Conservation (phyloP, 129 eudicot genomes). For the Lactuca sativa region DNA sequence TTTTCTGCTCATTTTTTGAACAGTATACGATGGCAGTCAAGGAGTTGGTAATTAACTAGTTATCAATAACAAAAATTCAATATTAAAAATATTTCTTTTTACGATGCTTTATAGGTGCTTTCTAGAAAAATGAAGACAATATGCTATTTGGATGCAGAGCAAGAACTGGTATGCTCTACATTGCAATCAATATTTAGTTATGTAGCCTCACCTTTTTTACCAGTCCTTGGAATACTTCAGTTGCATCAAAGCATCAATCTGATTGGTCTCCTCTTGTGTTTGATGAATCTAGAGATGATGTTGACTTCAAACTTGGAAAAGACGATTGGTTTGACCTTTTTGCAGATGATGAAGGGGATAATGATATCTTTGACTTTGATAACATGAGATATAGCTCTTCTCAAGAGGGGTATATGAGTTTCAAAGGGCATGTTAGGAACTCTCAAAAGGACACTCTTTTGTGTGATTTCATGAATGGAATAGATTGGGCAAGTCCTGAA, state of each 20-base stretch:
- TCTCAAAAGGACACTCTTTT: no score
- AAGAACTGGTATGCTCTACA: conserved; percentile 62
- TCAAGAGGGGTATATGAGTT: conserved; percentile 19
- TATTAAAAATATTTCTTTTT: no score
- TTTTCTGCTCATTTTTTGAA: not conserved
- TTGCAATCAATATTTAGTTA: not conserved
- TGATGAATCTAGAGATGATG: conserved; percentile 27
- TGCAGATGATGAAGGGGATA: conserved; percentile 29
- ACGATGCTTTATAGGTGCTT: conserved; percentile 77
- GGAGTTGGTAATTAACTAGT: no score
- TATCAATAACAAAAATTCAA: no score
- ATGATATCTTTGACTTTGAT: conserved; percentile 17
- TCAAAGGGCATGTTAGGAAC: conserved; percentile 23
- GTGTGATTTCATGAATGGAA: no score
- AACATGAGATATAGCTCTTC: conserved; percentile 19
- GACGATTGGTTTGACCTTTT: conserved; percentile 23
- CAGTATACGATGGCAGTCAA: conserved; percentile 91
- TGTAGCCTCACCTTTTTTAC: no score
- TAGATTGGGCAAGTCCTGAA: no score
- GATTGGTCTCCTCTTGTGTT: conserved; percentile 30
- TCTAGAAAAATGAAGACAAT: conserved; percentile 77
- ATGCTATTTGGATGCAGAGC: conserved; percentile 75
- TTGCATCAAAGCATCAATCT: conserved; percentile 20
- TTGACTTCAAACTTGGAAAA: conserved; percentile 19
- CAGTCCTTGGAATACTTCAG: conserved; percentile 29